phyloP scores from a whole-genome alignment of 768 basidiomycete species.

The Lactarius quietus region DNA sequence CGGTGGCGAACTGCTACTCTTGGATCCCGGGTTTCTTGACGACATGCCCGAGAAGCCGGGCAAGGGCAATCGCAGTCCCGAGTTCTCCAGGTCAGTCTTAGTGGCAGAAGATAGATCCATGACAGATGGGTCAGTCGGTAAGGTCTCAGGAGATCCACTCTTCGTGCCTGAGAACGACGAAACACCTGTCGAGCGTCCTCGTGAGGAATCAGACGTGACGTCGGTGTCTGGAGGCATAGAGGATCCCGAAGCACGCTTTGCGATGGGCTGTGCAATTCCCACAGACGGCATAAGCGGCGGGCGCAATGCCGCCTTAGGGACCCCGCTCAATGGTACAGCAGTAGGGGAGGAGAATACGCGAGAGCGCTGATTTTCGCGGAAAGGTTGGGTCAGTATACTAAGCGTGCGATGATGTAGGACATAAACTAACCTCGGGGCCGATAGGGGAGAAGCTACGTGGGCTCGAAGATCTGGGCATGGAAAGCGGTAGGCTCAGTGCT shows the following conservation, averaged over 20 bases:
- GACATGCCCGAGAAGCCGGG: not conserved
- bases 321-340: not conserved
- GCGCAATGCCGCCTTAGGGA: not conserved
- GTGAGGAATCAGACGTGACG: constrained; percentile 17
- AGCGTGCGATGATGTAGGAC: not conserved
- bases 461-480: constrained; percentile 3
- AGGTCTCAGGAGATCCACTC: constrained; percentile 20
- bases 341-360: constrained; percentile 4
- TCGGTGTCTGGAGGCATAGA: constrained; percentile 9
- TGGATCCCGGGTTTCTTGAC: constrained; percentile 1
- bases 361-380: not conserved
- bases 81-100: constrained; percentile 13
- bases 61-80: constrained; percentile 7
- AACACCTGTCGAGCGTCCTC: constrained; percentile 19
- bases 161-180: constrained; percentile 20
- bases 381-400: not conserved
- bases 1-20: constrained; percentile 17
- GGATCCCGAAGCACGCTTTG: constrained; percentile 8
- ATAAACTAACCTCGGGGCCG: not conserved
- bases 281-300: not conserved
- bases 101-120: constrained; percentile 17
- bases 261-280: constrained; percentile 10
- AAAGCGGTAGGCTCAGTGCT: constrained; percentile 5
- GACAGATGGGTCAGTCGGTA: constrained; percentile 25
- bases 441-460: constrained; percentile 10